These are phyloP conservation scores for Pseudocercospora macadamiae DNA, from an alignment of 2,329 filamentous ascomycete genomes.

Conservation along the genomic window DNA sequence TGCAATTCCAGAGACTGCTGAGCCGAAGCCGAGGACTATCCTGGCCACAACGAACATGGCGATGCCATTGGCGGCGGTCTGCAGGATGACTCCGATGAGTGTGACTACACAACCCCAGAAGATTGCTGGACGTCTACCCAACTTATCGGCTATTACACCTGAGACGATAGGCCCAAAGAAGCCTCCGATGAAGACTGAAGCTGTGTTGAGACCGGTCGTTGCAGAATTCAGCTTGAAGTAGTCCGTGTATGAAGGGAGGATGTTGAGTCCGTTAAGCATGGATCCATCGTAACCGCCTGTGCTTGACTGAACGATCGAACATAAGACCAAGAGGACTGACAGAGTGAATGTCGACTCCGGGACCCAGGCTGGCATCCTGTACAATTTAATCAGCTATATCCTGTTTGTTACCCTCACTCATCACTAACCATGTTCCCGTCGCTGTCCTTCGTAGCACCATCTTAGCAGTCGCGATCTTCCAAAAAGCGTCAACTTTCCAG, in stretches of 20 bases:
- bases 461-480: not conserved
- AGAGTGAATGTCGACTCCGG: constrained; percentile 28
- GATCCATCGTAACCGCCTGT: constrained; percentile 48
- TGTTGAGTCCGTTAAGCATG: constrained; percentile 61
- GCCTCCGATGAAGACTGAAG: constrained; percentile 58
- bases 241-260: constrained; percentile 58
- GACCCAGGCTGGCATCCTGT: constrained; percentile 26
- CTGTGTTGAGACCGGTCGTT: constrained; percentile 59
- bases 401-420: not conserved
- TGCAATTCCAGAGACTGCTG: constrained; percentile 47
- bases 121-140: constrained; percentile 51
- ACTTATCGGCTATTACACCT: constrained; percentile 47
- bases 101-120: constrained; percentile 48
- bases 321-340: constrained; percentile 29
- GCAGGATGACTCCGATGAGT: constrained; percentile 51
- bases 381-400: not conserved
- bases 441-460: not conserved
- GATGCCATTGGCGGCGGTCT: constrained; percentile 54
- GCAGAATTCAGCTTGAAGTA: constrained; percentile 60
- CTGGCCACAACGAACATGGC: constrained; percentile 41
- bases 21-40: constrained; percentile 54
- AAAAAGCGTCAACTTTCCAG: not conserved
- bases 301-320: constrained; percentile 40
- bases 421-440: not conserved
- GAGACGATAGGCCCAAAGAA: constrained; percentile 27